Evolutionary conservation across 305 asterid genomes (phyloP), one percentile per base, ranked within the genome.

Genomic region (Fraxinus xanthoxyloides): DNA sequence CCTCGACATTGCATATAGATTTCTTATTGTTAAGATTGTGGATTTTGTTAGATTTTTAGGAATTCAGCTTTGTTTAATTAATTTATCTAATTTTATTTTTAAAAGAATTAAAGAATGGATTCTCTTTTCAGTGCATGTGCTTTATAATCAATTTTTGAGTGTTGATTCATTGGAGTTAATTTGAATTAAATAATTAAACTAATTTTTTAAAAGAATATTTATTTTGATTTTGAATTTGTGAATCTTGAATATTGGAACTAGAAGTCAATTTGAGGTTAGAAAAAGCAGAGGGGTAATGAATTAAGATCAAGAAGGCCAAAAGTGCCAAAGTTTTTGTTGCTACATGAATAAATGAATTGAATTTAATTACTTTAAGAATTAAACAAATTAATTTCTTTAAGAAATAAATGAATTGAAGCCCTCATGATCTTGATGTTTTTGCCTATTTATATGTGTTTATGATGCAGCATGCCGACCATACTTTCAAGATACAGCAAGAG

Each of bases 381-480:
- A 17, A 48, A 48, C 46, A 38, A 38, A 8, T 38, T 38, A 38
- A 38, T 7, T 38, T 48, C 61, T 6, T 5, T 56, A 19, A 56
- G 26, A 54, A 54, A n/a, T n/a, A 19, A 54, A 54, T 59, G 13
- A 19, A 61, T 61, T 61, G 31, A 9, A 23, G 28, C 5, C 74
- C 21, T 28, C 38, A 12, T 1, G 12, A 69, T 69, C 75, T 17
- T 17, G 23, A 17, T 17, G 56, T 51, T 28, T 69, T 30, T 69
- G 9, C 21, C 21, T 69, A 30, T 28, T 24, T 10, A 28, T 26
- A 13, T 69, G 23, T 69, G 21, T 69, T 12, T 28, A 69, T 34
- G 15, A 15, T 83, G 84, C 98, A 93, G 98, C 88, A 92, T 92
- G 94, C 82, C 82, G 75, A 81, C 72, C 17, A 91, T 92, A 59